These are phyloP conservation scores for Somion occarium DNA, from an alignment of 1,284 basidiomycete species.

Conservation along the genomic window DNA sequence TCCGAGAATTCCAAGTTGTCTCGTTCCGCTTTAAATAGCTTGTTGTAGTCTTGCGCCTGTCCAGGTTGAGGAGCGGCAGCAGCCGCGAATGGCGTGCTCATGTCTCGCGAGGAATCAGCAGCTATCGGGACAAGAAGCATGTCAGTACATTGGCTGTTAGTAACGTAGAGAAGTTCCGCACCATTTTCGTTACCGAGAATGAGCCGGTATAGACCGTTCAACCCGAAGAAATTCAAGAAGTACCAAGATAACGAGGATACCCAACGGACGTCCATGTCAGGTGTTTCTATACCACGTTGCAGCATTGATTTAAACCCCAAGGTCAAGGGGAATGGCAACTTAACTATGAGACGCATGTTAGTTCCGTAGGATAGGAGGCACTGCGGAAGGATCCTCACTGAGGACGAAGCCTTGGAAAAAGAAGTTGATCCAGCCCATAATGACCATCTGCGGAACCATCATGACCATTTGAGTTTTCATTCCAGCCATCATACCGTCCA, in stretches of 20 bases:
- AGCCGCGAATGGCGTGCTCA: constrained; percentile 73
- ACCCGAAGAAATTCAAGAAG: constrained; percentile 97
- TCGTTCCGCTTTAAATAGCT: constrained; percentile 87
- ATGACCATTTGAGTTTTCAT: constrained; percentile 99
- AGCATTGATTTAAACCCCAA: constrained; percentile 99
- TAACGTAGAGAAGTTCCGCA: constrained; percentile 34
- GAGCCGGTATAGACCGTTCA: constrained; percentile 93
- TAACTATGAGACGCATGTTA: constrained; percentile 51
- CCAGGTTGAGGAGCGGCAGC: constrained; percentile 44
- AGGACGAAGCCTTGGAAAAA: constrained; percentile 99
- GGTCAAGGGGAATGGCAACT: constrained; percentile 95
- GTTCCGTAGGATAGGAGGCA: background rate
- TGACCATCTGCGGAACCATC: constrained; percentile 97
- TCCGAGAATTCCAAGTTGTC: constrained; percentile 93
- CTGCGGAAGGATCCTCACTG: constrained; percentile 55
- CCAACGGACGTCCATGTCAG: constrained; percentile 98
- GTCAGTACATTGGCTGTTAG: constrained; percentile 11
- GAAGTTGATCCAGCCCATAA: constrained; percentile 99
- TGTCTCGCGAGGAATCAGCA: constrained; percentile 72
- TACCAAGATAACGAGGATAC: constrained; percentile 99
- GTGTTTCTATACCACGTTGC: constrained; percentile 92
- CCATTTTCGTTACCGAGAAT: constrained; percentile 91
- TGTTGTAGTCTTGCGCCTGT: constrained; percentile 79
- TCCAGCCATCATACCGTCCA: constrained; percentile 99
- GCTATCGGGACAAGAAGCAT: constrained; percentile 37